These are phyloP conservation scores for Myxozyma monticola DNA, from an alignment of 805 yeast genomes.

Conservation along the genomic window DNA sequence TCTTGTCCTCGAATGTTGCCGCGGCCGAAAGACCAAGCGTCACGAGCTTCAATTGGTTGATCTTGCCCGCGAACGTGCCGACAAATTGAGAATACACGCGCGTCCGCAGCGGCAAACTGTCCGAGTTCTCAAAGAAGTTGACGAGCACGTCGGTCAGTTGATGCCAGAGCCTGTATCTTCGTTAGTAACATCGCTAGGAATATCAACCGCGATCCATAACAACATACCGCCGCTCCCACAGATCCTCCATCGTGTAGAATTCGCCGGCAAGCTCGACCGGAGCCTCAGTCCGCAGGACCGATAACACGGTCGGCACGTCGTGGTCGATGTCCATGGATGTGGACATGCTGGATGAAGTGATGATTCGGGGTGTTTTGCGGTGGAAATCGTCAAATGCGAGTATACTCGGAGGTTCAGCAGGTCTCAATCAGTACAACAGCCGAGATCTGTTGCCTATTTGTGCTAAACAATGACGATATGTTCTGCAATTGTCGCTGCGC, in stretches of 20 bases:
- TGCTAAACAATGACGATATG: too few species aligned
- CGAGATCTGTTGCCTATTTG: too few species aligned
- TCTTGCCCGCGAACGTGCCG: constrained; percentile 60
- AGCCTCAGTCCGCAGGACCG: constrained; percentile 63
- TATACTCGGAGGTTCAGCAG: too few species aligned
- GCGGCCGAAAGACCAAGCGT: constrained; percentile 65
- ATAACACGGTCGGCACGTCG: constrained; percentile 53
- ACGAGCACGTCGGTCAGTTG: constrained; percentile 74
- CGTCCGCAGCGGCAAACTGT: constrained; percentile 56
- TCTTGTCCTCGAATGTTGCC: constrained; percentile 43
- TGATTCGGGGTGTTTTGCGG: too few species aligned
- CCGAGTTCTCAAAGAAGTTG: constrained; percentile 58
- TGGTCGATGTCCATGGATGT: constrained; percentile 30
- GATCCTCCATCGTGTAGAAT: constrained; percentile 74
- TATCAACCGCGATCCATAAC: too few species aligned
- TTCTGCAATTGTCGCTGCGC: too few species aligned
- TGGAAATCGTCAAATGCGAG: too few species aligned
- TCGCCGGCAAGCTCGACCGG: constrained; percentile 63
- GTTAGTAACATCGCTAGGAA: too few species aligned
- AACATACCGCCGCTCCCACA: constrained; percentile 68
- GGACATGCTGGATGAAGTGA: constrained; percentile 14
- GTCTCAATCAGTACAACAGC: too few species aligned
- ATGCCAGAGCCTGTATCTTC: constrained; percentile 69
- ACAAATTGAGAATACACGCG: constrained; percentile 73
- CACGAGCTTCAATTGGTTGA: constrained; percentile 77